These are phyloP conservation scores for Microcyclospora tardicrescens DNA, from an alignment of 2,329 filamentous ascomycete species.

Conservation along the genomic window DNA sequence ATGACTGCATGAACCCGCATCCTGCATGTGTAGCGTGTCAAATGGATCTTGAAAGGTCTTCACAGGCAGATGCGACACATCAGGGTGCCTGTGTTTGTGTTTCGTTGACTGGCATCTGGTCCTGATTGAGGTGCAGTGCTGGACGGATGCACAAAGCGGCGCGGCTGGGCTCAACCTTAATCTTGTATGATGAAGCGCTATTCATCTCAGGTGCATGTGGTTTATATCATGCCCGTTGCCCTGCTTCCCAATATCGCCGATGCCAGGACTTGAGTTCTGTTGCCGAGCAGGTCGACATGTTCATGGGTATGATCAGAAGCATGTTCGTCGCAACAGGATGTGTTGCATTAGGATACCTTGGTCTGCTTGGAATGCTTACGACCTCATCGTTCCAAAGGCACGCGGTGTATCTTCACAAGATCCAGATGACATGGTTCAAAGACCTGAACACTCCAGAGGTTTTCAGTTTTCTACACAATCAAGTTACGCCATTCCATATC, in stretches of 20 bases:
- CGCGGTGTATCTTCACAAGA: conserved; percentile 42
- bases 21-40: too few species aligned
- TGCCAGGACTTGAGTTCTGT: background rate
- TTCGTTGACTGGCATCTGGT: too few species aligned
- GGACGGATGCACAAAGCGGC: too few species aligned
- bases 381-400: conserved; percentile 40
- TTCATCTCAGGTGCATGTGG: too few species aligned
- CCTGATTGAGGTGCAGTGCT: too few species aligned
- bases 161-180: too few species aligned
- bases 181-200: too few species aligned
- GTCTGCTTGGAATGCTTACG: conserved; percentile 34
- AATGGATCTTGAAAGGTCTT: too few species aligned
- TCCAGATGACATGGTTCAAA: conserved; percentile 43
- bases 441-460: conserved; percentile 36
- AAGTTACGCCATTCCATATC: conserved; percentile 38
- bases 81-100: too few species aligned
- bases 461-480: conserved; percentile 37
- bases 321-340: background rate
- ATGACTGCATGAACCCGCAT: too few species aligned
- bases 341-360: conserved; percentile 26
- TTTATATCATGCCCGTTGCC: background rate
- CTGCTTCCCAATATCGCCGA: too few species aligned
- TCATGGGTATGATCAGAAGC: conserved; percentile 1
- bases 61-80: too few species aligned
- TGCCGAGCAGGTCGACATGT: conserved; percentile 2